A percentile compares a stretch with the other conserved stretches of the same genome.
Conservation (phyloP, 805 yeast genomes). For the Wickerhamiella sergipiensis region DNA sequence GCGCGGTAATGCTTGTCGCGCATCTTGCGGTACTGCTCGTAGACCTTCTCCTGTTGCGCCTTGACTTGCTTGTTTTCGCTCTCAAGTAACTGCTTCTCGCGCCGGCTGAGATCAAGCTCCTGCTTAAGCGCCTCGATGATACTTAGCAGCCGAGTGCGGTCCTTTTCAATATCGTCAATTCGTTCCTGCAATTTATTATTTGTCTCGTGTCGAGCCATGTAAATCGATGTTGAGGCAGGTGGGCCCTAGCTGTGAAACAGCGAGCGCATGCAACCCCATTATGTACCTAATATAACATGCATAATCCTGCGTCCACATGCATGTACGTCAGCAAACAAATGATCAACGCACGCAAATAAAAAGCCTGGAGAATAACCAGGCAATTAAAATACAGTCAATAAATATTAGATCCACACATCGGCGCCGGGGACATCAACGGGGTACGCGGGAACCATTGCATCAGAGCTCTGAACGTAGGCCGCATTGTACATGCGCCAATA, state of each 20-base stretch:
- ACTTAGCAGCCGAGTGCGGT: background rate
- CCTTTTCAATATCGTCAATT: background rate
- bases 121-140: too few relatives aligned
- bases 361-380: conserved; percentile 15
- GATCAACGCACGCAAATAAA: too few relatives aligned
- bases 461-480: conserved; percentile 60
- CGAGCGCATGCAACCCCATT: too few relatives aligned
- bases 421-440: conserved; percentile 37
- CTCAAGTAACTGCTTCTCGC: too few relatives aligned
- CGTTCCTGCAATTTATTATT: background rate
- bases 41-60: too few relatives aligned
- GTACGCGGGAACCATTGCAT: conserved; percentile 69
- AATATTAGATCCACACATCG: conserved; percentile 29
- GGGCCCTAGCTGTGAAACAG: too few relatives aligned
- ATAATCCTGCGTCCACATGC: background rate
- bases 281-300: background rate
- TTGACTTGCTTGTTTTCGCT: too few relatives aligned
- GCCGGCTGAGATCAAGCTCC: too few relatives aligned
- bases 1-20: too few relatives aligned
- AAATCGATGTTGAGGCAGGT: background rate
- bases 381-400: background rate
- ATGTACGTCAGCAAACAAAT: background rate
- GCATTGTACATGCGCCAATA: conserved; percentile 77
- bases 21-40: too few relatives aligned
- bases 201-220: background rate